Evolutionary conservation across 208 protist genomes (phyloP).

Genomic region (Acanthamoeba culbertsoni): DNA sequence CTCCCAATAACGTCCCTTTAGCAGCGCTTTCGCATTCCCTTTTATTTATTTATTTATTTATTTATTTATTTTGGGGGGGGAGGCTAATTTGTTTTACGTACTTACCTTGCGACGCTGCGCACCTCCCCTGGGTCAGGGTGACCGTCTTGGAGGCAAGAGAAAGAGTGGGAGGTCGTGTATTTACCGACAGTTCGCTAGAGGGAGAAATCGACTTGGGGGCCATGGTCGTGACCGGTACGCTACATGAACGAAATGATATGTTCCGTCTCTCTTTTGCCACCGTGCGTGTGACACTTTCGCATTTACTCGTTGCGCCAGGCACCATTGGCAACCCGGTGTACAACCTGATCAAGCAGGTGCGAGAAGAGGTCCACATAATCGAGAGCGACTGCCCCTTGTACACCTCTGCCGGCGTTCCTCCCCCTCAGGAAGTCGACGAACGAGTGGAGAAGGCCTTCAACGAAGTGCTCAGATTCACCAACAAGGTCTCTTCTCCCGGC

Average conservation of each 20-base stretch:
- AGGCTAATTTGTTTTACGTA: neutral
- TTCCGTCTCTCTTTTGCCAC: neutral
- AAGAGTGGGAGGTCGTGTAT: conserved; percentile 40
- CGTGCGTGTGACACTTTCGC: neutral
- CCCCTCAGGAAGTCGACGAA: neutral
- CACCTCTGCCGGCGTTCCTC: neutral
- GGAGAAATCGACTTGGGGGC: conserved; percentile 53
- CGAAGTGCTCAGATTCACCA: neutral
- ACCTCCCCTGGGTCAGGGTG: neutral
- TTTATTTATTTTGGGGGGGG: neutral
- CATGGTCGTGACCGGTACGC: conserved; percentile 52
- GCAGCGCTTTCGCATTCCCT: neutral
- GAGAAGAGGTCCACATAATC: neutral
- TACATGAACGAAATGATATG: neutral
- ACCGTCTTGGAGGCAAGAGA: conserved; percentile 56
- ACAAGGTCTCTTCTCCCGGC: neutral
- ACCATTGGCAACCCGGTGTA: conserved; percentile 53
- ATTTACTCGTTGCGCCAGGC: neutral
- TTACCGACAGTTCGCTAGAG: neutral
- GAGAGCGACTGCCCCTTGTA: conserved; percentile 32
- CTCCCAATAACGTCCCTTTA: neutral
- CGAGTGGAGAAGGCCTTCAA: conserved; percentile 55
- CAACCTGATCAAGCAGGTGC: conserved; percentile 51
- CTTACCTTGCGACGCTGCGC: neutral
- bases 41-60: neutral